phyloP scores from a whole-genome alignment of 2,329 filamentous ascomycete species.

The Leptodontidium sp. region DNA sequence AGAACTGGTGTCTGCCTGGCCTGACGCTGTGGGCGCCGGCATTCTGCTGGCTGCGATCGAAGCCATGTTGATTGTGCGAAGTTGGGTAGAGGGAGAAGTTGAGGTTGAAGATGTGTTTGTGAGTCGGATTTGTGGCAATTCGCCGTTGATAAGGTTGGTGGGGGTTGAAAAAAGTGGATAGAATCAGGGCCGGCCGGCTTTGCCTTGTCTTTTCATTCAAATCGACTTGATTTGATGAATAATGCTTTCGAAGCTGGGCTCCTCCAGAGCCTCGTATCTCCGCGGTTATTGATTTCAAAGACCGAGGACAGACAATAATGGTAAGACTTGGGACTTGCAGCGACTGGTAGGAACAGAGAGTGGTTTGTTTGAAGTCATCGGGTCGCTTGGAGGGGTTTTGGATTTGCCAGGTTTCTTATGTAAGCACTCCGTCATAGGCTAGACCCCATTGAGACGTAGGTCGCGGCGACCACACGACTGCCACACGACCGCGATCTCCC shows the following conservation, averaged over 20 bases:
- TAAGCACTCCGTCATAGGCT: not conserved
- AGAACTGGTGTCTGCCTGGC: constrained; percentile 48
- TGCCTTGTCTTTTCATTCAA: not conserved
- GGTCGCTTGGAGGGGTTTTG: constrained; percentile 8
- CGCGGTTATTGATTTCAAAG: not conserved
- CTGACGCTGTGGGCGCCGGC: constrained; percentile 32
- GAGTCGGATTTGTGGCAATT: constrained; percentile 21
- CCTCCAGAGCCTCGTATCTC: not conserved
- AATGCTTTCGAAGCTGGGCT: not conserved
- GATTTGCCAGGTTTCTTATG: not conserved
- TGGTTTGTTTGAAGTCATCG: not conserved
- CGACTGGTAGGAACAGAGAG: not conserved
- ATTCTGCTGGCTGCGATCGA: constrained; percentile 52
- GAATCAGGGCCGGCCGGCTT: constrained; percentile 13
- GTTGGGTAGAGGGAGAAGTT: not conserved
- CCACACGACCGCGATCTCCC: too few relatives aligned
- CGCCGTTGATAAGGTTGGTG: constrained; percentile 19
- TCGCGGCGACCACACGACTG: too few relatives aligned
- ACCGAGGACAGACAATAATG: not conserved
- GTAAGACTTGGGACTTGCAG: not conserved
- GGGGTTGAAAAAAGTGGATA: constrained; percentile 20
- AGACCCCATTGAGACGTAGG: not conserved
- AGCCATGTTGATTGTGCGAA: constrained; percentile 53
- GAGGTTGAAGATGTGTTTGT: constrained; percentile 2
- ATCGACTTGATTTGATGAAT: constrained; percentile 3